Conservation (phyloP, 768 basidiomycete genomes). For the Xanthoconium purpureum region DNA sequence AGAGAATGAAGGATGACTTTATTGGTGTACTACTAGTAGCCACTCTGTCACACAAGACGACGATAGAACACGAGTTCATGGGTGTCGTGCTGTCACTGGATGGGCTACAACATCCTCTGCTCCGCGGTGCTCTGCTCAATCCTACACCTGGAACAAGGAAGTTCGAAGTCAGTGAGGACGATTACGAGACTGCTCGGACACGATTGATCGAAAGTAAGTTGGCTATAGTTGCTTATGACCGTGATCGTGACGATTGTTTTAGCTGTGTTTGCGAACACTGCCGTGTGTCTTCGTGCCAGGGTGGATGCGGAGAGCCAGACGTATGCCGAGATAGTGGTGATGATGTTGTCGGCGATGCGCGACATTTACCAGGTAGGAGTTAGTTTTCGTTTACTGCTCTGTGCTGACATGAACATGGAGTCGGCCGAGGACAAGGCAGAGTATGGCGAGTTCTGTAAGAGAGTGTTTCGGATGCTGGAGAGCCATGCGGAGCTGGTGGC, state of each 20-base stretch:
- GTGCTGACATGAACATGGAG: slow-evolving; percentile 11
- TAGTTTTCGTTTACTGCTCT: background rate
- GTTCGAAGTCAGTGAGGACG: slow-evolving; percentile 30
- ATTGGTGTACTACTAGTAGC: slow-evolving; percentile 52
- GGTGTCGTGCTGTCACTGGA: slow-evolving; percentile 58
- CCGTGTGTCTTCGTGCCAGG: slow-evolving; percentile 34
- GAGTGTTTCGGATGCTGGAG: slow-evolving; percentile 29
- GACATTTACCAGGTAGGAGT: slow-evolving; percentile 41
- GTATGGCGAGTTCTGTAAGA: slow-evolving; percentile 37
- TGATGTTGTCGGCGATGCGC: slow-evolving; percentile 52
- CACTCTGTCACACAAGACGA: slow-evolving; percentile 44
- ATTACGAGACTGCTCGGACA: slow-evolving; percentile 35
- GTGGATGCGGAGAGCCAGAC: slow-evolving; percentile 35
- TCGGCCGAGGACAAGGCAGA: slow-evolving; percentile 19
- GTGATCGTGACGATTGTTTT: slow-evolving; percentile 9
- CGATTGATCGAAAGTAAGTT: slow-evolving; percentile 39
- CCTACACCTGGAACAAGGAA: slow-evolving; percentile 19
- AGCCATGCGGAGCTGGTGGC: slow-evolving; percentile 31
- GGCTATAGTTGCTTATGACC: slow-evolving; percentile 2
- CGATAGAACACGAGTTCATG: slow-evolving; percentile 58
- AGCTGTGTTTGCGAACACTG: slow-evolving; percentile 49
- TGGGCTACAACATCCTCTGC: slow-evolving; percentile 49
- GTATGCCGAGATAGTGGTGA: slow-evolving; percentile 41
- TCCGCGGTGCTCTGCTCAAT: slow-evolving; percentile 35
- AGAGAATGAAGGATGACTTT: slow-evolving; percentile 51